A percentile compares a stretch with the other conserved stretches of the same genome.
phyloP scores from a whole-genome alignment of 129 eudicot genomes.

The Scalesia atractyloides region DNA sequence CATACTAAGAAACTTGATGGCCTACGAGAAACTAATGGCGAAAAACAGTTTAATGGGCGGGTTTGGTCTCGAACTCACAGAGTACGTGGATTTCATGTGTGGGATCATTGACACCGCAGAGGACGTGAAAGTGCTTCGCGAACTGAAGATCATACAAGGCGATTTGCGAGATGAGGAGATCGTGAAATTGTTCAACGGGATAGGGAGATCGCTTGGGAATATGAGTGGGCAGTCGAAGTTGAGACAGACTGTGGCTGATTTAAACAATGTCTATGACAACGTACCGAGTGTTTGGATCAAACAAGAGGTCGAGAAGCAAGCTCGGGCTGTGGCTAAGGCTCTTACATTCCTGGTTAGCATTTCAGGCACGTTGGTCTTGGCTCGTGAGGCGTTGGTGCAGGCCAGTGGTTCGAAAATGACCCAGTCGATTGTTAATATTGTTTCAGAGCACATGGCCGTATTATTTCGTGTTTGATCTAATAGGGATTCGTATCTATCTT shows the following conservation, averaged over 20 bases:
- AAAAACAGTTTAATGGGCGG: conserved; percentile 22
- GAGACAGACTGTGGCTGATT: conserved; percentile 15
- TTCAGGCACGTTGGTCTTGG: conserved; percentile 26
- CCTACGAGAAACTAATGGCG: conserved; percentile 36
- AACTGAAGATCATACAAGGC: conserved; percentile 35
- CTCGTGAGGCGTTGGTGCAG: conserved; percentile 27
- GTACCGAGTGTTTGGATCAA: conserved; percentile 18
- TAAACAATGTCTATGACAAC: conserved; percentile 20
- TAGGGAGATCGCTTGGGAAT: conserved; percentile 39
- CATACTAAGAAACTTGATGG: conserved; percentile 50
- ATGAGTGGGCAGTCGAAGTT: conserved; percentile 23
- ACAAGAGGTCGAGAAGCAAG: conserved; percentile 25
- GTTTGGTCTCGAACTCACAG: conserved; percentile 33
- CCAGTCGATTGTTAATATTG: conserved; percentile 20
- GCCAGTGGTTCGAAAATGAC: conserved; percentile 23
- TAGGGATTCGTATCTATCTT: neutral
- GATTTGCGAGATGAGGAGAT: conserved; percentile 38
- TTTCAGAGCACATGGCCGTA: conserved; percentile 1
- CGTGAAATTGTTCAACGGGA: conserved; percentile 54
- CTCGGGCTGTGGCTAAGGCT: conserved; percentile 29
- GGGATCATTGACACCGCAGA: conserved; percentile 46
- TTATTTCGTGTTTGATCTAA: conserved; percentile 15
- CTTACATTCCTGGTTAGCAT: conserved; percentile 33
- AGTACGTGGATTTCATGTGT: conserved; percentile 55
- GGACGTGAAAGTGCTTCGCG: conserved; percentile 44